Evolutionary conservation across 805 yeast genomes (phyloP).

Genomic region (Starmerella vaccinii): DNA sequence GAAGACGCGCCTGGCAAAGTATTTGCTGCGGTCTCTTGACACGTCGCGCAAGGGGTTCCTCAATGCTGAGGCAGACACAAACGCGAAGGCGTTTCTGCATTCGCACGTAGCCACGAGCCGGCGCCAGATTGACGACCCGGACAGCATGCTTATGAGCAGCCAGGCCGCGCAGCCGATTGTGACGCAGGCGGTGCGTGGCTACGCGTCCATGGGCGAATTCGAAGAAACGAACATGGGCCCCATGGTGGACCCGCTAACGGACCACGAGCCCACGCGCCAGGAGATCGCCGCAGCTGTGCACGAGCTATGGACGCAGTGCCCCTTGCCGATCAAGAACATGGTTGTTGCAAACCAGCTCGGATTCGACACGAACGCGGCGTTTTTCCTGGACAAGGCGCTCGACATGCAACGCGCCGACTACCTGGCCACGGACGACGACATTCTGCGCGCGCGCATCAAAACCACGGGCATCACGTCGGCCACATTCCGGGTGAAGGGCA

Average conservation of each 20-base stretch:
- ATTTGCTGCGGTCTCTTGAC: slow-evolving; percentile 19
- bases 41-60: slow-evolving; percentile 31
- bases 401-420: slow-evolving; percentile 57
- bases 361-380: slow-evolving; percentile 70
- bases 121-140: background rate
- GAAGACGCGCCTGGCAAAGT: background rate
- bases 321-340: slow-evolving; percentile 38
- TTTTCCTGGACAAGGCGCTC: slow-evolving; percentile 65
- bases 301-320: slow-evolving; percentile 47
- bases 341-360: slow-evolving; percentile 59
- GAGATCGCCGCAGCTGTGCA: slow-evolving; percentile 58
- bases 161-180: slow-evolving; percentile 32
- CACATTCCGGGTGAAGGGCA: slow-evolving; percentile 52
- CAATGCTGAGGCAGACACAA: slow-evolving; percentile 36
- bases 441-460: slow-evolving; percentile 80
- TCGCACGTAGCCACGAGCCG: background rate
- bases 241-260: background rate
- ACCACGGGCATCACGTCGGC: slow-evolving; percentile 94
- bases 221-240: slow-evolving; percentile 3
- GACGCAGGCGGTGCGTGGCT: slow-evolving; percentile 12
- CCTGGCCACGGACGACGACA: slow-evolving; percentile 69
- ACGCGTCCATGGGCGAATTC: slow-evolving; percentile 6
- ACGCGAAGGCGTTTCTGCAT: slow-evolving; percentile 47
- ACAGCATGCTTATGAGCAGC: slow-evolving; percentile 35
- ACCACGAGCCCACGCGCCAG: slow-evolving; percentile 19